These are phyloP conservation scores for Teunomyces kruisii DNA, from an alignment of 805 yeast genomes.

Conservation along the genomic window DNA sequence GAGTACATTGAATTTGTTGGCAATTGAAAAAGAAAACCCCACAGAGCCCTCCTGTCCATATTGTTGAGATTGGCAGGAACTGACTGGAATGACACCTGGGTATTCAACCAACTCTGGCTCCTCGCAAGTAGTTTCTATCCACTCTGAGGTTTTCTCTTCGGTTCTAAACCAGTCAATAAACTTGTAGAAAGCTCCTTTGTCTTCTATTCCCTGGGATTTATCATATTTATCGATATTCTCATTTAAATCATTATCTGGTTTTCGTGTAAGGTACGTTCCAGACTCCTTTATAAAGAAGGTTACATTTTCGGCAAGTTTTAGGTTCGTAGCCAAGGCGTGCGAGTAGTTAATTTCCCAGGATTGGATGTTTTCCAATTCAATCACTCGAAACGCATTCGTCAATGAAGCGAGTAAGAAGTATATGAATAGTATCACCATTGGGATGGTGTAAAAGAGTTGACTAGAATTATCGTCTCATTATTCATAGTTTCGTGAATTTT, in stretches of 20 bases:
- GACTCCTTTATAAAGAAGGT: conserved; percentile 4
- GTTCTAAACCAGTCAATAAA: neutral
- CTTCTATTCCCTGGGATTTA: neutral
- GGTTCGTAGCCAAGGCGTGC: neutral
- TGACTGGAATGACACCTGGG: conserved; percentile 11
- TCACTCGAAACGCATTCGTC: neutral
- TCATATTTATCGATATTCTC: neutral
- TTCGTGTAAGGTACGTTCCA: conserved; percentile 3
- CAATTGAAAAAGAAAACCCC: conserved; percentile 4
- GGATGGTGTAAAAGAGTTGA: no score
- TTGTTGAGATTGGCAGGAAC: conserved; percentile 12
- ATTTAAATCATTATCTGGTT: neutral
- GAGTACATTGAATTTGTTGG: neutral
- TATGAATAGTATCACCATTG: neutral
- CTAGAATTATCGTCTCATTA: no score
- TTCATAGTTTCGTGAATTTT: no score
- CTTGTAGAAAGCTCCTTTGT: conserved; percentile 1
- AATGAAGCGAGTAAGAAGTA: neutral
- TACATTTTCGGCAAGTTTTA: neutral
- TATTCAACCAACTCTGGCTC: conserved; percentile 6
- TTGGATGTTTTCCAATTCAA: neutral
- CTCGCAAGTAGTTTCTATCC: conserved; percentile 8
- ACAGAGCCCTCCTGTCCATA: conserved; percentile 10
- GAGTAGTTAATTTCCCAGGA: conserved; percentile 1
- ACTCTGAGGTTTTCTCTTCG: conserved; percentile 1